Percentiles rank a stretch among this genome's conserved stretches.
These are phyloP conservation scores for Lophiostoma macrostomum DNA, from an alignment of 495 filamentous ascomycete species.

Conservation along the genomic window DNA sequence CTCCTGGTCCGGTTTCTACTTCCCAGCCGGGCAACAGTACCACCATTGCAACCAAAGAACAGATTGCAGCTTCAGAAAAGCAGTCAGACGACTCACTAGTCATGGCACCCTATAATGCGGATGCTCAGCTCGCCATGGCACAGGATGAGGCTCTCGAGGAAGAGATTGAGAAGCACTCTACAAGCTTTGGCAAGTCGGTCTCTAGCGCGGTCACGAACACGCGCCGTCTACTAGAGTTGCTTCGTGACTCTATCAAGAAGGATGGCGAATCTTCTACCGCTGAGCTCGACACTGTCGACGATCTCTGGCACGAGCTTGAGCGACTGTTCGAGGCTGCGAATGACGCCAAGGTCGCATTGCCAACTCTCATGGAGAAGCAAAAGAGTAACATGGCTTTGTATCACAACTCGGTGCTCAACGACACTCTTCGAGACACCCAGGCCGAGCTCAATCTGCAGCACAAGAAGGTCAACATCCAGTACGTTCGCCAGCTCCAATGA, in stretches of 20 bases:
- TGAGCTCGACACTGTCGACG: slow-evolving; percentile 6
- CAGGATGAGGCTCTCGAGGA: background rate
- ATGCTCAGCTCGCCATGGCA: slow-evolving; percentile 8
- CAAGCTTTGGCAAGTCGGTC: slow-evolving; percentile 1
- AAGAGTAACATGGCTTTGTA: slow-evolving; percentile 17
- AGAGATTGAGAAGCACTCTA: slow-evolving; percentile 5
- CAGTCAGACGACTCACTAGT: background rate
- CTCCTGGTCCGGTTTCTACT: background rate
- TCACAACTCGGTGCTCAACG: slow-evolving; percentile 12
- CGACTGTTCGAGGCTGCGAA: slow-evolving; percentile 7
- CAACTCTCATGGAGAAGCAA: slow-evolving; percentile 20
- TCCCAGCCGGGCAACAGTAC: background rate
- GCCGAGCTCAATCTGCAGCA: slow-evolving; percentile 16
- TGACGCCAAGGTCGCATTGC: slow-evolving; percentile 4
- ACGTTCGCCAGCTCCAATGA: too few relatives aligned
- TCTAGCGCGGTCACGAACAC: slow-evolving; percentile 5
- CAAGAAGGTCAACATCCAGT: slow-evolving; percentile 23
- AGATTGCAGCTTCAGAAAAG: background rate
- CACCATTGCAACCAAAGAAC: slow-evolving; percentile 18
- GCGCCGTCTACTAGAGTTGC: background rate
- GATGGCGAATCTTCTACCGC: background rate
- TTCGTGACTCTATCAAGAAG: slow-evolving; percentile 9
- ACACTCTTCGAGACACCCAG: slow-evolving; percentile 3
- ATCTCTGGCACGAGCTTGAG: slow-evolving; percentile 17
- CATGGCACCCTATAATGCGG: background rate